Conservation (phyloP, 768 basidiomycete species). For the Chalciporus piperatus region DNA sequence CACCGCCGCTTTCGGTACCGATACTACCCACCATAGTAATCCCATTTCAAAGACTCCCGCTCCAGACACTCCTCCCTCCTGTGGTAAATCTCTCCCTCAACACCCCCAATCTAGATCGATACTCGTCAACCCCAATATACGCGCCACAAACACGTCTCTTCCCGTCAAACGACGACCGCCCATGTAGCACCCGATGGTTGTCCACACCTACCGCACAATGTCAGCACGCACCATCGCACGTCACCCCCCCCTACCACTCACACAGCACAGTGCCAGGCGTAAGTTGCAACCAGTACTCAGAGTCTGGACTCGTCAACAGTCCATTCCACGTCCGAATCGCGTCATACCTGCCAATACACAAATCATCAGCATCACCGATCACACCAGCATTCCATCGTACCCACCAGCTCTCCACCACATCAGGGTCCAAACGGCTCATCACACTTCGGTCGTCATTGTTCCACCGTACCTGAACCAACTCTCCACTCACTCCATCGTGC, state of each 20-base stretch:
- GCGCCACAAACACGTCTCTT: slow-evolving; percentile 93
- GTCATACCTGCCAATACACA: slow-evolving; percentile 53
- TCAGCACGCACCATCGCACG: not conserved
- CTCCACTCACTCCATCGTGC: slow-evolving; percentile 57
- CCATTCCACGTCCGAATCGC: slow-evolving; percentile 79
- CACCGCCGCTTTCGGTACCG: not conserved
- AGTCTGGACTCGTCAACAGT: slow-evolving; percentile 72
- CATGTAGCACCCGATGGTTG: slow-evolving; percentile 93
- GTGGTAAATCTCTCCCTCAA: slow-evolving; percentile 56
- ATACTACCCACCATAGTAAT: too few species aligned
- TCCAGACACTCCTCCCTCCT: slow-evolving; percentile 57
- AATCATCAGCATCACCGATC: not conserved
- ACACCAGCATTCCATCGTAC: not conserved
- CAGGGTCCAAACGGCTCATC: slow-evolving; percentile 57
- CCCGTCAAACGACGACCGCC: slow-evolving; percentile 87
- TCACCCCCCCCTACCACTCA: slow-evolving; percentile 36
- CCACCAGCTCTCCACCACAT: slow-evolving; percentile 73
- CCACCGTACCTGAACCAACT: slow-evolving; percentile 81
- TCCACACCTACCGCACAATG: slow-evolving; percentile 64
- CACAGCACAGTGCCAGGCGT: slow-evolving; percentile 81
- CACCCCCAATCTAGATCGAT: slow-evolving; percentile 71
- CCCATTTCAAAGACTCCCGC: slow-evolving; percentile 45
- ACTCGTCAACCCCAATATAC: slow-evolving; percentile 91
- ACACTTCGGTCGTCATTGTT: slow-evolving; percentile 93
- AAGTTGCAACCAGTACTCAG: slow-evolving; percentile 92